Conservation (phyloP, 2,329 filamentous ascomycete genomes). For the Didymellaceae sp. region DNA sequence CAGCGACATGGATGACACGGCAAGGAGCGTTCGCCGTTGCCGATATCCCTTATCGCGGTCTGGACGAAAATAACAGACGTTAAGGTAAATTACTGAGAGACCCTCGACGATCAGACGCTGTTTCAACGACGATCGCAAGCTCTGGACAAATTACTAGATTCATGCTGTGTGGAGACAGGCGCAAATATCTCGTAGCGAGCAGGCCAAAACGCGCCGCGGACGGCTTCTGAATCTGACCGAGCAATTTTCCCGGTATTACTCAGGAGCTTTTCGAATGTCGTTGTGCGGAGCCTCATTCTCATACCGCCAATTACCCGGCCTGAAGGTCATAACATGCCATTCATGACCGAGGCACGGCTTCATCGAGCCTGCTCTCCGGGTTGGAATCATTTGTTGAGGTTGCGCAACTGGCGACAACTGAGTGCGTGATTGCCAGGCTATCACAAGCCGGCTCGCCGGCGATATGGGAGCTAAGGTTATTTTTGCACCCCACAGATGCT, state of each 20-base stretch:
- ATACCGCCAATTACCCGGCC: conserved; percentile 6
- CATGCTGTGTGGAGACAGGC: conserved; percentile 18
- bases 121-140: conserved; percentile 17
- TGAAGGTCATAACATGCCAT: conserved; percentile 2
- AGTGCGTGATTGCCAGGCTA: conserved; percentile 1
- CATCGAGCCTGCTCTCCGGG: conserved; percentile 22
- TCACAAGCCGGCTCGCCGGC: conserved; percentile 3
- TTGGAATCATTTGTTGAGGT: conserved; percentile 11
- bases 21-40: conserved; percentile 17
- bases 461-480: conserved; percentile 6
- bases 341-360: conserved; percentile 21
- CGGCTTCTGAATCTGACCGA: conserved; percentile 8
- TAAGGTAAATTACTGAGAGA: conserved; percentile 16
- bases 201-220: conserved; percentile 11
- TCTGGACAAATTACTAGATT: conserved; percentile 20
- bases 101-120: conserved; percentile 13
- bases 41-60: conserved; percentile 15
- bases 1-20: conserved; percentile 18
- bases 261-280: conserved; percentile 7
- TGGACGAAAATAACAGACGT: conserved; percentile 4
- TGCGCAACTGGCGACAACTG: not conserved
- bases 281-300: conserved; percentile 16
- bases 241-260: conserved; percentile 19
- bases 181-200: conserved; percentile 19
- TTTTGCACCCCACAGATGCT: conserved; percentile 16